Base-by-base conservation (phyloP, 768 basidiomycete genomes). In the Phylloporus scabripes region DNA sequence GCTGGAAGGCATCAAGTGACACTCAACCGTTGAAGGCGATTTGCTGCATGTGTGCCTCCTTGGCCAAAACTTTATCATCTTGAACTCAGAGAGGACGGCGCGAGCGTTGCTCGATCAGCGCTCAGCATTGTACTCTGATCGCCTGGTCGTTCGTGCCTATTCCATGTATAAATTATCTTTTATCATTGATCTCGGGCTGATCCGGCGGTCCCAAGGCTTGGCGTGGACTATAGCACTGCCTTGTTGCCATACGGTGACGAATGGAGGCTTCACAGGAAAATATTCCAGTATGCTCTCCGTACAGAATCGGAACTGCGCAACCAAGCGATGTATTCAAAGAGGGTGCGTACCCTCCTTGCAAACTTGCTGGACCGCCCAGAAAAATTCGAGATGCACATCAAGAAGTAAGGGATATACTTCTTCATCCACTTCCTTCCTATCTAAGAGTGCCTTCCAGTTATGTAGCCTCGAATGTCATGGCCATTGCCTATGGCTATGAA, bases 191-290 rank as follows among this genome's bases (percentile, higher is more conserved):
- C 1, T 28, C n/a, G 10, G 15, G 40, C 26, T 42, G 24, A 42
- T 10, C 10, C 15, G 3, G n/a, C 4, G 24, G 4, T 42, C 11
- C 5, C 15, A 42, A 42, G 40, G 24, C 9, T 42, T 4, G 40
- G 23, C n/a, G 23, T 42, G 4, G 40, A 42, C n/a, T 26, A 42
- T 28, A 28, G 24, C 7, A 42, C 40, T 1, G 23, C 15, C 7
- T 28, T 28, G n/a, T 17, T 42, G 14, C 20, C 64, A 14, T 69
- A 68, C 26, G 59, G 63, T 26, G 56, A 61, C 20, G 52, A 57
- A 26, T 68, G 66, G 68, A 61, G 48, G 23, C 54, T 60, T 7
- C 68, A 68, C 41, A 61, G 67, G 38, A 62, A 59, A 41, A 46
- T 65, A 17, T 59, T 66, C 28, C 65, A 63, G 17, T 60, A 65